These are phyloP conservation scores for Craspedostauros australis DNA, from an alignment of 108 stramenopile genomes.

Conservation along the genomic window DNA sequence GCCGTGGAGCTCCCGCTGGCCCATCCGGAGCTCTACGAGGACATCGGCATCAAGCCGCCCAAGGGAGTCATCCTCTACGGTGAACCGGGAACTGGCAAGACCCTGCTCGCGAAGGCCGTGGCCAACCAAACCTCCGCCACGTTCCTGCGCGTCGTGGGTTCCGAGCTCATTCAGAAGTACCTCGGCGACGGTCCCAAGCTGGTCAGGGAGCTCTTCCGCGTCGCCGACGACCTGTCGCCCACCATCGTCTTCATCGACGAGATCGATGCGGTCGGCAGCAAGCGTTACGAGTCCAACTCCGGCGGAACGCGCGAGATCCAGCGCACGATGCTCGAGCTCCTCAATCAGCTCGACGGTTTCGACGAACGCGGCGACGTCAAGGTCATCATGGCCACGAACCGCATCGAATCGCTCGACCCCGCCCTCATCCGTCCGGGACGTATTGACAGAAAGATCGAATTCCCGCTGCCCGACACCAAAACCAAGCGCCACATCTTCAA, in stretches of 20 bases:
- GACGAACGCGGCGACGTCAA: conserved; percentile 98
- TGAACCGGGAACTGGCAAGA: conserved; percentile 98
- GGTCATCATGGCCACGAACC: conserved; percentile 99
- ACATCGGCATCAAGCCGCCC: conserved; percentile 95
- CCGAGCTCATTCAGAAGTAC: conserved; percentile 99
- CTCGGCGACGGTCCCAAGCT: conserved; percentile 99
- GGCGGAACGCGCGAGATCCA: conserved; percentile 98
- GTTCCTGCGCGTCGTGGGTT: conserved; percentile 93
- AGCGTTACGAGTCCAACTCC: conserved; percentile 94
- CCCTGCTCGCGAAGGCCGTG: conserved; percentile 97
- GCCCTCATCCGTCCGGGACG: conserved; percentile 98
- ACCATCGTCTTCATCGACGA: conserved; percentile 99
- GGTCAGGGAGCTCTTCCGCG: conserved; percentile 97
- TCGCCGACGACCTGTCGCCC: conserved; percentile 92
- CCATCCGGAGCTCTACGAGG: conserved; percentile 99
- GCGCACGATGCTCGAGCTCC: conserved; percentile 98
- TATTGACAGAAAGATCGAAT: conserved; percentile 99
- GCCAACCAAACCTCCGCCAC: conserved; percentile 99
- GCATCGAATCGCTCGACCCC: conserved; percentile 96
- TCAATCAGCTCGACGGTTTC: conserved; percentile 99
- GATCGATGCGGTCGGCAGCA: conserved; percentile 97
- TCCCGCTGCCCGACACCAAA: conserved; percentile 96
- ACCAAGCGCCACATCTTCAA: conserved; percentile 98
- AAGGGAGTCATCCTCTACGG: conserved; percentile 99
- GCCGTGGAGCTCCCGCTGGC: conserved; percentile 98